phyloP scores from a whole-genome alignment of 202 grass and related monocot genomes.

The Carex arenaria region DNA sequence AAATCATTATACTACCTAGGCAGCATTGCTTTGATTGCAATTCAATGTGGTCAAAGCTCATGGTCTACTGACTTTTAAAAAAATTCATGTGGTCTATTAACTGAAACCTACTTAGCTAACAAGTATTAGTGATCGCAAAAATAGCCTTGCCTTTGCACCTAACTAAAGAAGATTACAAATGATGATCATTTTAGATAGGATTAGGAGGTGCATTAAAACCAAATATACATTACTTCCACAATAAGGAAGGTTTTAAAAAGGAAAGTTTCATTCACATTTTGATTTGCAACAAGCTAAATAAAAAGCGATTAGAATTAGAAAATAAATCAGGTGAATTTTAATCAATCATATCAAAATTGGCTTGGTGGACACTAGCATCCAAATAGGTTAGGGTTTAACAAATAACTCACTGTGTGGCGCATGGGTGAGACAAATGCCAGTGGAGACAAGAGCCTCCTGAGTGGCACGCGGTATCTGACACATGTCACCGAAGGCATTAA shows the following conservation, averaged over 20 bases:
- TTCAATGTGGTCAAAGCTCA: not conserved
- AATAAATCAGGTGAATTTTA: not conserved
- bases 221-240: not conserved
- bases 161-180: not conserved
- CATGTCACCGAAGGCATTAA: constrained; percentile 84
- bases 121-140: not conserved
- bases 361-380: not conserved
- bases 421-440: constrained; percentile 78
- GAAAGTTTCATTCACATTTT: not conserved
- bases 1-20: not conserved
- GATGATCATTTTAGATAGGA: not conserved
- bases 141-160: not conserved
- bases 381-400: not conserved
- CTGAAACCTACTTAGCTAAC: not conserved
- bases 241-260: not conserved
- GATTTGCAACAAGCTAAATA: not conserved
- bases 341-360: not conserved
- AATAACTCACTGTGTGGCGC: constrained; percentile 29
- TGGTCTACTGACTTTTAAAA: not conserved
- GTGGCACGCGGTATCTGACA: constrained; percentile 42
- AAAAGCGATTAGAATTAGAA: not conserved
- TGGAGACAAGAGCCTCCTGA: constrained; percentile 68
- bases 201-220: not conserved
- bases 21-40: not conserved
- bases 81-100: not conserved